These are phyloP conservation scores for Jacaranda copaia DNA, from an alignment of 257 asterid genomes.

Conservation along the genomic window DNA sequence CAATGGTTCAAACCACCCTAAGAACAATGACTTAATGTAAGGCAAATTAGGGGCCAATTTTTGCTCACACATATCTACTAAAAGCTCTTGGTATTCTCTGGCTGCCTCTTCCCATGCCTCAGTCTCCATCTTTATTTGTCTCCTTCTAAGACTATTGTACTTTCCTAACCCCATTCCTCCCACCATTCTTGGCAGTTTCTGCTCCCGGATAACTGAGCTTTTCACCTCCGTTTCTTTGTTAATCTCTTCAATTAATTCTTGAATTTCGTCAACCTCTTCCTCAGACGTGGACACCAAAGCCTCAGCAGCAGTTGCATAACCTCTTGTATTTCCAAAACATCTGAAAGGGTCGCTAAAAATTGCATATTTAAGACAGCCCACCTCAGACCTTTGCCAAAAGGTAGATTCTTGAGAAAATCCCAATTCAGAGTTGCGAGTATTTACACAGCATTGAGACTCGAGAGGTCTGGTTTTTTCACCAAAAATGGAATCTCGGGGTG, in stretches of 20 bases:
- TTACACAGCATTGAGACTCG: constrained; percentile 23
- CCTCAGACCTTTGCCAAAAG: constrained; percentile 35
- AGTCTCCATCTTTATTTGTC: constrained; percentile 83
- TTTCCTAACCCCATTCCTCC: constrained; percentile 78
- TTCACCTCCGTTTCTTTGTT: constrained; percentile 47
- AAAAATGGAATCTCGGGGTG: constrained; percentile 36
- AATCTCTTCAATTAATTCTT: constrained; percentile 58
- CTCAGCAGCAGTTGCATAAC: constrained; percentile 80
- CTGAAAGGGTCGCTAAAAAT: constrained; percentile 38
- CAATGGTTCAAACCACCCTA: constrained; percentile 98
- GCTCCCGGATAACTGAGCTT: constrained; percentile 30
- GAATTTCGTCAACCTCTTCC: constrained; percentile 80
- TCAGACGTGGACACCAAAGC: constrained; percentile 84
- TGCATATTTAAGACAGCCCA: constrained; percentile 26
- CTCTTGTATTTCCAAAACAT: constrained; percentile 44
- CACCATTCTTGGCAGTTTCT: constrained; percentile 54
- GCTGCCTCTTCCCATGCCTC: constrained; percentile 97
- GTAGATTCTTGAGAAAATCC: constrained; percentile 39
- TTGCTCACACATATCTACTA: constrained; percentile 93
- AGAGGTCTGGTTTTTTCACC: constrained; percentile 18
- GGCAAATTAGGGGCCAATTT: constrained; percentile 95
- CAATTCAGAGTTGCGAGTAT: constrained; percentile 33
- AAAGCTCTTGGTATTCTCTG: constrained; percentile 81
- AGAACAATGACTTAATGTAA: constrained; percentile 81
- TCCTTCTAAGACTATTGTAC: constrained; percentile 69